These are phyloP conservation scores for Amphibolis antarctica DNA, from an alignment of 106 monocot genomes.

Conservation along the genomic window DNA sequence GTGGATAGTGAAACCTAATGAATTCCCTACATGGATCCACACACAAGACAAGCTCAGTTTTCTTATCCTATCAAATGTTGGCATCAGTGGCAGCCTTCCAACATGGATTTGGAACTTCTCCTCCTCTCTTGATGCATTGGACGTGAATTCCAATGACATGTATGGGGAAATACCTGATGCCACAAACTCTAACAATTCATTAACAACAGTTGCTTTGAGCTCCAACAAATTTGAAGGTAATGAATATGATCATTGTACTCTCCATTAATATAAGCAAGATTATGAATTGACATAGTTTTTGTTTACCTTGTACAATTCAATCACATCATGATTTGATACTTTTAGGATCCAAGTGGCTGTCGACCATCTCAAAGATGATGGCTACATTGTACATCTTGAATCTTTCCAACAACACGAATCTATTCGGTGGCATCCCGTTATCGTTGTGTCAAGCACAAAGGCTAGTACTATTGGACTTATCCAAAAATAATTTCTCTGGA, in stretches of 20 bases:
- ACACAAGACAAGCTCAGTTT: constrained; percentile 5
- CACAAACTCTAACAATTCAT: no score
- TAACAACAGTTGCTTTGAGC: not conserved
- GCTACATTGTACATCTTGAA: not conserved
- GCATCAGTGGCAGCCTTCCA: constrained; percentile 9
- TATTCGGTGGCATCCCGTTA: not conserved
- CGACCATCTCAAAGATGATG: no score
- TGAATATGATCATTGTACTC: not conserved
- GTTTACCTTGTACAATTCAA: not conserved
- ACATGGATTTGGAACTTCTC: constrained; percentile 24
- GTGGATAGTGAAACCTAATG: not conserved
- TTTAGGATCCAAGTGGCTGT: not conserved
- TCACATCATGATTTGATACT: not conserved
- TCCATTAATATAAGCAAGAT: not conserved
- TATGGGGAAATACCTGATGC: not conserved
- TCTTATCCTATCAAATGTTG: constrained; percentile 15
- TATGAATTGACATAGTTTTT: not conserved
- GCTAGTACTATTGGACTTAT: not conserved
- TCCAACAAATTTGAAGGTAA: constrained; percentile 5
- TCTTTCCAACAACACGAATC: not conserved
- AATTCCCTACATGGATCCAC: constrained; percentile 12
- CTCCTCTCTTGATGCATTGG: not conserved
- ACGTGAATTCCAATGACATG: not conserved
- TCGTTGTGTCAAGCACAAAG: not conserved
- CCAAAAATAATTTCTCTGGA: not conserved